phyloP scores from a whole-genome alignment of 768 basidiomycete species.

The Xanthoconium purpureum region DNA sequence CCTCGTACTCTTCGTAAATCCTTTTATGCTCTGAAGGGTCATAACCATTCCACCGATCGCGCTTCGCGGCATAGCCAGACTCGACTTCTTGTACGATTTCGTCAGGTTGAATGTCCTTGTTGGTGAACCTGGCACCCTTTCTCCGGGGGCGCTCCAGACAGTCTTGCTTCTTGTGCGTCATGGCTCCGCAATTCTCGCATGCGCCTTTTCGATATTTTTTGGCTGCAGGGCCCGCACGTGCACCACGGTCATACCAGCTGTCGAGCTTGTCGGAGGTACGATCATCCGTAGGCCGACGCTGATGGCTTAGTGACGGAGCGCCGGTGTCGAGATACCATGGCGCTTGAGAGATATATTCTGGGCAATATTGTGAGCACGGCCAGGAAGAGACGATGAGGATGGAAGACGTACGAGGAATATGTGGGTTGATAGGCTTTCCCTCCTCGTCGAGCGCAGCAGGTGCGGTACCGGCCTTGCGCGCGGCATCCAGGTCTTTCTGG shows the following conservation, averaged over 20 bases:
- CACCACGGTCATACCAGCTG: conserved; percentile 89
- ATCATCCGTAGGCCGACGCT: conserved; percentile 71
- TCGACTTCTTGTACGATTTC: conserved; percentile 83
- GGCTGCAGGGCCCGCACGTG: conserved; percentile 82
- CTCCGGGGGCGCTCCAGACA: conserved; percentile 96
- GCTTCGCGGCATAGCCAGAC: conserved; percentile 84
- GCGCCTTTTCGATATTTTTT: conserved; percentile 98
- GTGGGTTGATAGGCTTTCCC: conserved; percentile 95
- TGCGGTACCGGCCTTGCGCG: conserved; percentile 97
- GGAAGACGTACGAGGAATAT: conserved; percentile 85
- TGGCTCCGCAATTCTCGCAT: conserved; percentile 97
- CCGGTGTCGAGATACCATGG: conserved; percentile 99
- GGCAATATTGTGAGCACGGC: neutral
- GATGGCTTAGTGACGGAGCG: conserved; percentile 90
- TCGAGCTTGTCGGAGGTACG: conserved; percentile 65
- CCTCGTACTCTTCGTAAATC: conserved; percentile 92
- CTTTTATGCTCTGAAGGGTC: conserved; percentile 82
- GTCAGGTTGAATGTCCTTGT: conserved; percentile 86
- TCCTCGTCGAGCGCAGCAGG: conserved; percentile 94
- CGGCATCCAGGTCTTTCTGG: conserved; percentile 96
- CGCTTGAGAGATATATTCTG: conserved; percentile 97
- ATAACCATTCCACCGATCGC: conserved; percentile 98
- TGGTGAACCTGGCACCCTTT: conserved; percentile 92
- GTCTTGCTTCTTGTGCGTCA: conserved; percentile 88
- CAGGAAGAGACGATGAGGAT: neutral